Evolutionary conservation across 768 basidiomycete species (phyloP).

Genomic region (Amanita pallidorosea): DNA sequence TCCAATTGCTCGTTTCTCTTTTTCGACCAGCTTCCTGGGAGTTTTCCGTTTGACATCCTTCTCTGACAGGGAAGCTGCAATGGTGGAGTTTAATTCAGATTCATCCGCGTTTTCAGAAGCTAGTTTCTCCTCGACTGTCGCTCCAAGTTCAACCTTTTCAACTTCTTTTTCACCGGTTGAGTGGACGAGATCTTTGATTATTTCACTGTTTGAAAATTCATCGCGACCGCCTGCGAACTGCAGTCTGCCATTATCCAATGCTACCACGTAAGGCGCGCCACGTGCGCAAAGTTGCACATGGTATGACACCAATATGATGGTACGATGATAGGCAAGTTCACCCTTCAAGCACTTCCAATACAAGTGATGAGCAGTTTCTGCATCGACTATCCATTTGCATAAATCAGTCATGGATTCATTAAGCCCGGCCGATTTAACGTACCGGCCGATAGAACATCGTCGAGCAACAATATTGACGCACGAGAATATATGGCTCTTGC

Average conservation of each 20-base stretch:
- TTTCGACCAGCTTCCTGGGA: constrained; percentile 74
- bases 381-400: constrained; percentile 51
- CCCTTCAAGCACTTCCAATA: constrained; percentile 79
- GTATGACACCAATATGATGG: constrained; percentile 89
- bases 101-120: constrained; percentile 38
- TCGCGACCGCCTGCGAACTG: constrained; percentile 59
- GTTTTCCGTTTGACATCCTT: constrained; percentile 23
- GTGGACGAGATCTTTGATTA: constrained; percentile 53
- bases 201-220: constrained; percentile 49
- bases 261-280: constrained; percentile 73
- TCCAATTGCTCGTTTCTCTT: constrained; percentile 56
- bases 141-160: constrained; percentile 7
- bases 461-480: constrained; percentile 71
- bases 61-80: constrained; percentile 21
- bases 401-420: background rate
- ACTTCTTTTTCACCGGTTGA: constrained; percentile 34
- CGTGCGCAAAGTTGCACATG: constrained; percentile 84
- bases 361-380: constrained; percentile 86
- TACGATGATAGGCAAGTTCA: constrained; percentile 68
- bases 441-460: constrained; percentile 66
- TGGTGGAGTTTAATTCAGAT: constrained; percentile 25
- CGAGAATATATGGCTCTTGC: constrained; percentile 85
- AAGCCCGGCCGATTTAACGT: constrained; percentile 5
- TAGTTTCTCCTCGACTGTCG: background rate
- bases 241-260: constrained; percentile 74